Evolutionary conservation across 2,329 filamentous ascomycete species (phyloP), one percentile per base, ranked within the genome.

Genomic region (Talaromyces sp.): DNA sequence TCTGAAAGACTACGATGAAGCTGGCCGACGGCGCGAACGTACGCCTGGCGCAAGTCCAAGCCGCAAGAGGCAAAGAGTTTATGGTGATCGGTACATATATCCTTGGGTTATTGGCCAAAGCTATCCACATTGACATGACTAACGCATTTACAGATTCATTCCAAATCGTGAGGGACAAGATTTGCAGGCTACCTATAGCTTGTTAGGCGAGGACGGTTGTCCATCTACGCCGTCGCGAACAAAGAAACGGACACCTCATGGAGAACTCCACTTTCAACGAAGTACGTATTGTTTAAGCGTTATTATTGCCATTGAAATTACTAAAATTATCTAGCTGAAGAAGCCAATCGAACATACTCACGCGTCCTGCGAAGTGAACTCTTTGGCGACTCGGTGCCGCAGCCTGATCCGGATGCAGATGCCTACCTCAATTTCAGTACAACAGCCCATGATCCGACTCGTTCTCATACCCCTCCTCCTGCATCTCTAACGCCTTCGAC

Each of bases 341-440:
- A 97, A 81, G 94, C 94, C 50, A 97, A 99, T 67, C 84, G 89
- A 60, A 97, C 90, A 19, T 99, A 93, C 73, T 95, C 91, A 28
- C 88, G 86, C 19, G 79, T 99, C 6, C 79, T 99, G 57, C 88
- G 94, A 58, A 88, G 90, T 54, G 94, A 99, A 74, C 84, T 99
- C 60, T 99, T 99, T 71, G 93, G 96, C 67, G 85, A 84, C 65
- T 89, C 91, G 28, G 87, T 97, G 61, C 92, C 94, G 8, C 93
- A 97, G 72, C 80, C 85, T 35, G 84, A 89, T 37, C 80, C 88
- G 37, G 80, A 86, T 48, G 80, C 80, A 25, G 84, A 88, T 61
- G 81, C 79, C 17, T 64, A 69, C 22, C 57, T 69, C 33, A 69
- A 63, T 61, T 69, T 71, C 79, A 80, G 64, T 39, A 81, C 80